These are phyloP conservation scores for Taxillus chinensis DNA, from an alignment of 164 flowering plant genomes.

Conservation along the genomic window DNA sequence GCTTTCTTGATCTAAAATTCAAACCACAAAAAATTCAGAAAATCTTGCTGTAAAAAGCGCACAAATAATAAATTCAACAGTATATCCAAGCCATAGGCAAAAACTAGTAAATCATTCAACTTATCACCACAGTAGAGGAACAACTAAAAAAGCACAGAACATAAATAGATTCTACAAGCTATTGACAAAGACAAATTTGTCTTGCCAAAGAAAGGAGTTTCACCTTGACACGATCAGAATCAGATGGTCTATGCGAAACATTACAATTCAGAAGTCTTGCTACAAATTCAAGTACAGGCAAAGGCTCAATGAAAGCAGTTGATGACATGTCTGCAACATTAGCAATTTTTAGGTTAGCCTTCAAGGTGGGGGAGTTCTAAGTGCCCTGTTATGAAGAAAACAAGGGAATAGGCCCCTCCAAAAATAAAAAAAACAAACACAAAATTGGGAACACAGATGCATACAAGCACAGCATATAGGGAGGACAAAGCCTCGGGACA, in stretches of 20 bases:
- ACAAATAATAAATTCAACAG: background rate
- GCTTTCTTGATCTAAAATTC: slow-evolving; percentile 48
- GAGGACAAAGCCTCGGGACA: too few relatives aligned
- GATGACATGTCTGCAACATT: slow-evolving; percentile 46
- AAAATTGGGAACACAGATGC: background rate
- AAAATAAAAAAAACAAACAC: too few relatives aligned
- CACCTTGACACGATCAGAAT: slow-evolving; percentile 69
- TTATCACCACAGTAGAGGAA: too few relatives aligned
- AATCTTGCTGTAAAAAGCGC: background rate
- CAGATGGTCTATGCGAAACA: slow-evolving; percentile 45
- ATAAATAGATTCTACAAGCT: too few relatives aligned
- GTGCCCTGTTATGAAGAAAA: background rate
- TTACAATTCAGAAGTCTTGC: slow-evolving; percentile 44
- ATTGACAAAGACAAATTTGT: too few relatives aligned
- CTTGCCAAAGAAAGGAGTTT: too few relatives aligned
- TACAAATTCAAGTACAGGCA: slow-evolving; percentile 69
- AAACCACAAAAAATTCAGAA: background rate
- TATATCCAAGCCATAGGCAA: background rate
- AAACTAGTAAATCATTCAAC: too few relatives aligned
- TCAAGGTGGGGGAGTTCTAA: too few relatives aligned
- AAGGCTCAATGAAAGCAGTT: slow-evolving; percentile 66
- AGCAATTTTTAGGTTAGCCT: too few relatives aligned
- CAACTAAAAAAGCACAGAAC: too few relatives aligned
- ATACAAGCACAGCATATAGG: background rate
- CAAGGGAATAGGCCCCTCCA: background rate